phyloP scores from a whole-genome alignment of 352 stramenopile species.

The Phytophthora chlamydospora region DNA sequence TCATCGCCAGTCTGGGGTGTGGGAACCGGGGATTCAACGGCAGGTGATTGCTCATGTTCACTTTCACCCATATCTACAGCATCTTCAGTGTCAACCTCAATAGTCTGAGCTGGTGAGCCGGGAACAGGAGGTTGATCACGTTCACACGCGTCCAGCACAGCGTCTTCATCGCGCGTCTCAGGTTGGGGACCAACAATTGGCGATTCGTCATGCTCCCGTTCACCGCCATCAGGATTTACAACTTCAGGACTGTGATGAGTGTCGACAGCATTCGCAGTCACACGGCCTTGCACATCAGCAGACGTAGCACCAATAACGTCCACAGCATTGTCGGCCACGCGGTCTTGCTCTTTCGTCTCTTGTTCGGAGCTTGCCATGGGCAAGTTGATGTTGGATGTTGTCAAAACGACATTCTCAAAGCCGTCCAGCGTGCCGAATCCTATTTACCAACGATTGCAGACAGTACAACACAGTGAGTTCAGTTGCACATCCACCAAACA shows the following conservation, averaged over 20 bases:
- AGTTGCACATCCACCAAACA: background rate
- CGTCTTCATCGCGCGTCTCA: slow-evolving; percentile 1
- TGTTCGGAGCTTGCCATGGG: slow-evolving; percentile 9
- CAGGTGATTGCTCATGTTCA: background rate
- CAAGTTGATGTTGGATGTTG: slow-evolving; percentile 6
- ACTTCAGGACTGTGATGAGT: background rate
- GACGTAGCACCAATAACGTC: background rate
- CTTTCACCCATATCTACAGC: background rate
- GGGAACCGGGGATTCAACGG: slow-evolving; percentile 5
- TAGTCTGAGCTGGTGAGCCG: background rate
- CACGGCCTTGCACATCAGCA: slow-evolving; percentile 1
- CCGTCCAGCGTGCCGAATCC: slow-evolving; percentile 43
- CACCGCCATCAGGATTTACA: slow-evolving; percentile 1
- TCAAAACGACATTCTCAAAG: slow-evolving; percentile 44
- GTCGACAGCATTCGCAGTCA: background rate
- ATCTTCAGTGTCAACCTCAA: slow-evolving; percentile 2
- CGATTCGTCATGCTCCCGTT: slow-evolving; percentile 4
- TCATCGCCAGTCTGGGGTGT: slow-evolving; percentile 4
- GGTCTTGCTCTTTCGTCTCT: slow-evolving; percentile 8
- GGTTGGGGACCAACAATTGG: background rate
- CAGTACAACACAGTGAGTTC: slow-evolving; percentile 1
- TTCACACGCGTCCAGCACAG: background rate
- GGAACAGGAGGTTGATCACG: slow-evolving; percentile 5
- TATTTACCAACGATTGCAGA: slow-evolving; percentile 17
- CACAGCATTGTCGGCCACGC: background rate